Conservation (phyloP, 345 rosid species). For the Citrus reticulata region DNA sequence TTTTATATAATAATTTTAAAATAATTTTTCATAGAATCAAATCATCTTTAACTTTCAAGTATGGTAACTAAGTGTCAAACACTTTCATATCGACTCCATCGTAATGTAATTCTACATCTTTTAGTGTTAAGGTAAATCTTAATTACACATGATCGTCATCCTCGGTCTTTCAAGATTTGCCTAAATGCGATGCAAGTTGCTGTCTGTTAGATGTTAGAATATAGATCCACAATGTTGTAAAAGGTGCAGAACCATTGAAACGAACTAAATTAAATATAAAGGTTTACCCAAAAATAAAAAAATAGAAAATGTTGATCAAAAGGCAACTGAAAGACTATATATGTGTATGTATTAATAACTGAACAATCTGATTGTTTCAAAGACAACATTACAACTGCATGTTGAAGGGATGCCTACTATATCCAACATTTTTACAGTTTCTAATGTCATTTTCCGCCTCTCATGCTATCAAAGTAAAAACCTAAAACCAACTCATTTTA, state of each 20-base stretch:
- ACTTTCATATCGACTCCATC: no score
- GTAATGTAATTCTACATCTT: no score
- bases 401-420: neutral
- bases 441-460: neutral
- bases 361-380: neutral
- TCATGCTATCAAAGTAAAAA: neutral
- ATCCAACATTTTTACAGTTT: neutral
- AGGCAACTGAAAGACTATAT: neutral
- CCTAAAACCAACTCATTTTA: neutral
- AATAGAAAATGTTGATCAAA: neutral
- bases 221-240: no score
- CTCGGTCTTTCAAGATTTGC: no score
- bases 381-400: neutral
- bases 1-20: no score
- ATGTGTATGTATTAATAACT: neutral
- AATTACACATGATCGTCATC: no score
- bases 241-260: neutral
- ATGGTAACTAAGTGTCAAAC: no score
- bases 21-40: no score
- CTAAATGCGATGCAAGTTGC: no score
- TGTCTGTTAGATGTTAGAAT: no score
- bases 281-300: neutral
- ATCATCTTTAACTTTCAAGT: no score
- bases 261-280: neutral
- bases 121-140: no score